Percentiles rank a stretch among this genome's conserved stretches.
phyloP scores from a whole-genome alignment of 768 basidiomycete genomes.

The Naganishia friedmannii region DNA sequence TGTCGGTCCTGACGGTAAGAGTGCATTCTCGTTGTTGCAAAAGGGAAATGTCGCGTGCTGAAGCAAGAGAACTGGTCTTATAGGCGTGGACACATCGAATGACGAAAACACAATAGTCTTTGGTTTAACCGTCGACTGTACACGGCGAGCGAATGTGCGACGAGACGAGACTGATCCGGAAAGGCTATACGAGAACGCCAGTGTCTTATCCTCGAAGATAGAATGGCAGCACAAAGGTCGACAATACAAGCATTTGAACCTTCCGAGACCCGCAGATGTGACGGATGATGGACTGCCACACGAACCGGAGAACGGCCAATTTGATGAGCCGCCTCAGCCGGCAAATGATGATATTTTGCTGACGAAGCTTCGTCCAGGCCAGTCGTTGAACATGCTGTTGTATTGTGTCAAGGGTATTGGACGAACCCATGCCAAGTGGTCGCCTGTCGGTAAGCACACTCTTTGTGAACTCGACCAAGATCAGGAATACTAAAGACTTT shows the following conservation, averaged over 20 bases:
- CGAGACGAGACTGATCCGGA: conserved; percentile 61
- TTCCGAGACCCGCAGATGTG: conserved; percentile 38
- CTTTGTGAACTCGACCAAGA: not conserved
- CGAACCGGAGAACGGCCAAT: conserved; percentile 36
- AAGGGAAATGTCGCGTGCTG: conserved; percentile 33
- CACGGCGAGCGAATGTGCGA: conserved; percentile 58
- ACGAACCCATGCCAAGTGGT: conserved; percentile 94
- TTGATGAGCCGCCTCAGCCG: conserved; percentile 60
- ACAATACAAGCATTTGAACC: conserved; percentile 62
- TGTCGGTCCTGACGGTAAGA: conserved; percentile 27
- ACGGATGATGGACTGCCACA: conserved; percentile 9
- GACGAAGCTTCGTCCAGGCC: conserved; percentile 87
- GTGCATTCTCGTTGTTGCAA: not conserved
- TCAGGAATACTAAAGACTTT: not conserved
- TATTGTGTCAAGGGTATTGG: conserved; percentile 91
- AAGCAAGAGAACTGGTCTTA: conserved; percentile 20
- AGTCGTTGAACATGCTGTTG: conserved; percentile 75
- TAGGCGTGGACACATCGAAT: conserved; percentile 63
- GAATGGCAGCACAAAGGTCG: conserved; percentile 79
- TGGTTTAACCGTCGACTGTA: conserved; percentile 66
- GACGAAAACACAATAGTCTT: conserved; percentile 93
- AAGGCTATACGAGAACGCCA: conserved; percentile 68
- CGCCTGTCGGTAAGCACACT: conserved; percentile 70
- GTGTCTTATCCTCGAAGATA: conserved; percentile 53
- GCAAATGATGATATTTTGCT: conserved; percentile 80